Base-by-base conservation (phyloP, 2,329 filamentous ascomycete genomes). In the Neoscytalidium dimidiatum region DNA sequence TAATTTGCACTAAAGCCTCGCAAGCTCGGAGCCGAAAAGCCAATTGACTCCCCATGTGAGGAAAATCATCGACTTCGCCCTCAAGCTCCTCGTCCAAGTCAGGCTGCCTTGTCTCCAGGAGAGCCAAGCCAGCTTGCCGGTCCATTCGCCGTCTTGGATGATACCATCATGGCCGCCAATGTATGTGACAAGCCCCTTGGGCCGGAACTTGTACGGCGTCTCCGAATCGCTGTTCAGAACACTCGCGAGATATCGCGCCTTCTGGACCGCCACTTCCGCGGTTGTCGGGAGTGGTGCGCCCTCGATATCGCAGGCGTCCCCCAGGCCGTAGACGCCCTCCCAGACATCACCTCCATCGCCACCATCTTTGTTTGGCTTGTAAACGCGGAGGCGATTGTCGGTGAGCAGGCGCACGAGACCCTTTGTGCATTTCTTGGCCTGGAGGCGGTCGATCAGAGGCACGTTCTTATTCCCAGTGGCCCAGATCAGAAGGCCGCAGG, bases 141-240 rank as follows among this genome's bases (percentile, higher is more conserved):
- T 81, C 77, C 77, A 81, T 19, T 78, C 73, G 5, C 72, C 71
- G 3, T 79, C 79, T 2, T 72, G 75, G 4, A 80, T 74, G 44
- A 82, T 73, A 0, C 80, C 80, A 65, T 82, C 80, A 14, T 73
- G 72, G n/a, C 71, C 67, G 2, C 80, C 80, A 26, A 81, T 71
- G 66, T 81, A 82, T 1, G 78, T 76, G 41, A 81, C 67, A 14
- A 77, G 69, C 0, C 74, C 72, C 52, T 74, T 77, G 48, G 79
- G 73, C 61, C 77, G 70, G 65, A 80, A 81, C 62, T 74, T 69
- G 67, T 81, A 81, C 4, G 73, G 69, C 14, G 73, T 76, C 69
- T 89, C 90, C 41, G 78, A 84, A 56, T 82, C 83, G 43, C 67
- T 64, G 49, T 77, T 77, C 23, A 77, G 57, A 35, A 70, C 68